Evolutionary conservation across 2,329 filamentous ascomycete species (phyloP).

Genomic region (Colletotrichum sp.): DNA sequence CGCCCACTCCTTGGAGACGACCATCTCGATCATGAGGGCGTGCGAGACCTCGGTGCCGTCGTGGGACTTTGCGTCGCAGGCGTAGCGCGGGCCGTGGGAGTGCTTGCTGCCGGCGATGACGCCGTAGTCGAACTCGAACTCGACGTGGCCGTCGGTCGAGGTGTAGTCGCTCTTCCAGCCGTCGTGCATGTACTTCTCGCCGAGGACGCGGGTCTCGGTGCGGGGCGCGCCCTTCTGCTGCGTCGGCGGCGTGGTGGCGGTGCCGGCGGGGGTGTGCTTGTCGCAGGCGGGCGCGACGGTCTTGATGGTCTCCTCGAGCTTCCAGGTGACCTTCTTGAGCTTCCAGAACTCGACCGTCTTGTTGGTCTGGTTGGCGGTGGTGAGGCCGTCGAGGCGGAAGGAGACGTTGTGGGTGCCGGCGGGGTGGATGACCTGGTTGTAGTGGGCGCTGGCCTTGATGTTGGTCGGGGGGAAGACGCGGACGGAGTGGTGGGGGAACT

Average conservation of each 20-base stretch:
- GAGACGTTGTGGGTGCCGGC: constrained; percentile 81
- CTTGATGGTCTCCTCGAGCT: constrained; percentile 86
- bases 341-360: constrained; percentile 83
- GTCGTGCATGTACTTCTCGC: constrained; percentile 78
- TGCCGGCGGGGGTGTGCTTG: constrained; percentile 66
- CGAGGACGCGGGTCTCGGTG: constrained; percentile 77
- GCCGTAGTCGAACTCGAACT: constrained; percentile 82
- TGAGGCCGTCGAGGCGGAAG: constrained; percentile 85
- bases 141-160: constrained; percentile 63
- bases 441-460: constrained; percentile 83
- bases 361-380: constrained; percentile 69
- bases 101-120: constrained; percentile 33
- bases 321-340: constrained; percentile 90
- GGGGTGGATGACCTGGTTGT: constrained; percentile 84
- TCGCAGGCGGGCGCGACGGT: constrained; percentile 80
- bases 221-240: constrained; percentile 71
- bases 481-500: constrained; percentile 84
- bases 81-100: constrained; percentile 62
- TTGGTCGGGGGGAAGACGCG: constrained; percentile 97
- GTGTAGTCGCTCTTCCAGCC: constrained; percentile 85
- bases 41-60: constrained; percentile 83
- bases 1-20: constrained; percentile 89
- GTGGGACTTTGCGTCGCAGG: constrained; percentile 77
- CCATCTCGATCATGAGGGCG: constrained; percentile 88
- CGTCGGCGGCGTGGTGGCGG: constrained; percentile 38